These are phyloP conservation scores for Kregervanrija fluxuum DNA, from an alignment of 805 yeast genomes.

Conservation along the genomic window DNA sequence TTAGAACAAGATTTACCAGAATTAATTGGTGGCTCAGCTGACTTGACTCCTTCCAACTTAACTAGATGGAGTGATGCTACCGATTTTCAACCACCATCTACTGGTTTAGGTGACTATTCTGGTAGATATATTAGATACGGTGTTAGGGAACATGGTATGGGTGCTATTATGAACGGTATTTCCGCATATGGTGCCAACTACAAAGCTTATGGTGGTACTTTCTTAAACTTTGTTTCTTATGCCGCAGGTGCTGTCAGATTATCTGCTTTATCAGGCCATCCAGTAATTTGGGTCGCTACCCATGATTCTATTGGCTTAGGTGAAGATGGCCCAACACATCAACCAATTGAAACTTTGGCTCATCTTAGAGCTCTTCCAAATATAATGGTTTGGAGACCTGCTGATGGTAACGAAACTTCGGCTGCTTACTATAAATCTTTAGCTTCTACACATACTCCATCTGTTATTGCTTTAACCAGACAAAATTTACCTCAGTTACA, in stretches of 20 bases:
- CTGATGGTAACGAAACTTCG: slow-evolving; percentile 84
- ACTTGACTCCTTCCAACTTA: slow-evolving; percentile 93
- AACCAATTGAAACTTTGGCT: slow-evolving; percentile 84
- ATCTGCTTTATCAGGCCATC: slow-evolving; percentile 76
- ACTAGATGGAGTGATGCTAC: slow-evolving; percentile 78
- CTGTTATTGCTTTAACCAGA: slow-evolving; percentile 73
- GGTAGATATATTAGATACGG: slow-evolving; percentile 97
- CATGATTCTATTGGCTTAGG: slow-evolving; percentile 89
- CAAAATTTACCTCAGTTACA: slow-evolving; percentile 89
- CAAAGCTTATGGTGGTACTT: slow-evolving; percentile 94
- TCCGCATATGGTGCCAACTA: slow-evolving; percentile 82
- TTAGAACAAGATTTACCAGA: slow-evolving; percentile 70
- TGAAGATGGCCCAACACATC: slow-evolving; percentile 93
- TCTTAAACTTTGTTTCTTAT: slow-evolving; percentile 83
- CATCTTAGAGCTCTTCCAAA: slow-evolving; percentile 83
- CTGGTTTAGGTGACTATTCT: slow-evolving; percentile 74
- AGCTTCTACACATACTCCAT: slow-evolving; percentile 57
- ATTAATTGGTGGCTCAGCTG: slow-evolving; percentile 96
- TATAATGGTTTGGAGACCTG: slow-evolving; percentile 85
- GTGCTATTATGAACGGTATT: slow-evolving; percentile 96
- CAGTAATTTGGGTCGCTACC: slow-evolving; percentile 81
- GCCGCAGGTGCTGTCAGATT: slow-evolving; percentile 86
- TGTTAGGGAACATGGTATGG: slow-evolving; percentile 99
- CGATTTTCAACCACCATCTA: slow-evolving; percentile 86
- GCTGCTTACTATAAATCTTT: slow-evolving; percentile 72